Evolutionary conservation across 2,329 filamentous ascomycete species (phyloP).

Genomic region (Fusarium kyushuense): DNA sequence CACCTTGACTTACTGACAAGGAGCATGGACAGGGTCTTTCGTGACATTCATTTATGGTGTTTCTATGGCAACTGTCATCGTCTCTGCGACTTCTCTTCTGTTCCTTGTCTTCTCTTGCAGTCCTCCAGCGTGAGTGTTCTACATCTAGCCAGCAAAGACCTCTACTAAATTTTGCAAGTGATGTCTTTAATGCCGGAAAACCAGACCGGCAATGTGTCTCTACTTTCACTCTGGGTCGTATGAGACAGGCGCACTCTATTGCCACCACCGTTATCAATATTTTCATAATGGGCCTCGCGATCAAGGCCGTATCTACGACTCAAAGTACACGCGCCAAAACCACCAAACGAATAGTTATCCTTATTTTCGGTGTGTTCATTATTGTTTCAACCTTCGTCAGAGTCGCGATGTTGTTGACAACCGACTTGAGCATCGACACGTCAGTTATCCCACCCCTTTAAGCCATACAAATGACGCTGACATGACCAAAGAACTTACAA

Average conservation of each 20-base stretch:
- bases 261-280: slow-evolving; percentile 53
- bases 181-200: slow-evolving; percentile 37
- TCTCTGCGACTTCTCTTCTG: slow-evolving; percentile 35
- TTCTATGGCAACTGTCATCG: slow-evolving; percentile 18
- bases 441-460: slow-evolving; percentile 40
- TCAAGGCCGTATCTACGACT: slow-evolving; percentile 54
- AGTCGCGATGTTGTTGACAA: slow-evolving; percentile 52
- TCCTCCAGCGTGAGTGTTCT: slow-evolving; percentile 31
- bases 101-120: slow-evolving; percentile 42
- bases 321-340: slow-evolving; percentile 52
- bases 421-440: slow-evolving; percentile 50
- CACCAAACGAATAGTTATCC: slow-evolving; percentile 53
- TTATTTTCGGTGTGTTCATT: slow-evolving; percentile 55
- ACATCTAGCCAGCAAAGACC: fast-evolving
- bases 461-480: background rate
- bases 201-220: slow-evolving; percentile 33
- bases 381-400: slow-evolving; percentile 55
- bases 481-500: slow-evolving; percentile 51
- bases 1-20: background rate
- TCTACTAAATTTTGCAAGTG: slow-evolving; percentile 11
- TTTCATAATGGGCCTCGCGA: slow-evolving; percentile 52
- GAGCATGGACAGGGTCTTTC: slow-evolving; percentile 23
- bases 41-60: slow-evolving; percentile 30
- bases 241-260: slow-evolving; percentile 53
- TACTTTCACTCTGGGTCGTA: slow-evolving; percentile 35